Evolutionary conservation across 179 eudicot genomes (phyloP).

Genomic region (Silene coronaria): DNA sequence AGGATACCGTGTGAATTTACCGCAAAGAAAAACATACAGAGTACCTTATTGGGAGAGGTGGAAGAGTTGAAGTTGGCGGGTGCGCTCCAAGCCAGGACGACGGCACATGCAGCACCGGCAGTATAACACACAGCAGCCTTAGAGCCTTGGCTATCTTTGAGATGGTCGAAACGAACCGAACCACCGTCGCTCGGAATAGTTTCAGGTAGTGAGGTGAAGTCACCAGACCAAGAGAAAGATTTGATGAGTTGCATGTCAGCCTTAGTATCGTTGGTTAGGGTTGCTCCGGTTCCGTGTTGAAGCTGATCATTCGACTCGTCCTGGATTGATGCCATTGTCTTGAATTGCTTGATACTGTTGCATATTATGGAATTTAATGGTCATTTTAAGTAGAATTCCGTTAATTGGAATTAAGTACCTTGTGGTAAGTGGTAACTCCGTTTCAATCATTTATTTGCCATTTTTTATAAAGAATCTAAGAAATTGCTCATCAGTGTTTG

Average conservation of each 20-base stretch:
- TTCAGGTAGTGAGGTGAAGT: not conserved
- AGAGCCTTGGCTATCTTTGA: not conserved
- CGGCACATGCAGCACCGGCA: not conserved
- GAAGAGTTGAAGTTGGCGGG: not conserved
- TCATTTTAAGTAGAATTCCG: too few species aligned
- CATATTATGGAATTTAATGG: too few species aligned
- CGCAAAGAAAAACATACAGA: not conserved
- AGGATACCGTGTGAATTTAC: too few species aligned
- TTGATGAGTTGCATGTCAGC: not conserved
- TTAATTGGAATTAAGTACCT: too few species aligned
- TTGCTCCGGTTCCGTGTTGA: not conserved
- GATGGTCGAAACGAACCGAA: not conserved
- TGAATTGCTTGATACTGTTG: not conserved
- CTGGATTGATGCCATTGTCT: not conserved
- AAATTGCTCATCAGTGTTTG: too few species aligned
- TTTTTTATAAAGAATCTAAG: too few species aligned
- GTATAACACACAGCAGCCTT: not conserved
- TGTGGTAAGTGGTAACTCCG: too few species aligned
- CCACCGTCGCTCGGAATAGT: not conserved
- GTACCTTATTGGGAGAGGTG: conserved; percentile 1
- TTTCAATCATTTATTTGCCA: too few species aligned
- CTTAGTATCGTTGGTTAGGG: not conserved
- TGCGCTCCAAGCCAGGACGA: not conserved
- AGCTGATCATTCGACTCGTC: not conserved
- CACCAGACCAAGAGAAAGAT: not conserved